Evolutionary conservation across 2,329 filamentous ascomycete species (phyloP).

Genomic region (Stylonectria norvegica): DNA sequence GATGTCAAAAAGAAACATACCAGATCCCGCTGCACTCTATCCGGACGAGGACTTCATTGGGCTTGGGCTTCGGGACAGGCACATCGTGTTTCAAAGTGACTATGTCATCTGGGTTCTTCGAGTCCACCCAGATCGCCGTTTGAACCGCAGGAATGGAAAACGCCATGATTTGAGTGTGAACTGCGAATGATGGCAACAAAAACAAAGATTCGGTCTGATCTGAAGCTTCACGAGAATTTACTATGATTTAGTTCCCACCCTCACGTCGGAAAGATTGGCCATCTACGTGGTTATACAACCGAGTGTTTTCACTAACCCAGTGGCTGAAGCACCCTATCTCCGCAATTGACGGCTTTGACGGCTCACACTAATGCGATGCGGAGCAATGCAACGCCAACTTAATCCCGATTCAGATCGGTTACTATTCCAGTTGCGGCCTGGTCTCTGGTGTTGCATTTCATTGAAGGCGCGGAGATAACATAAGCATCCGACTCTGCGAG

Average conservation of each 20-base stretch:
- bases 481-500: too few species aligned
- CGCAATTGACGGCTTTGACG: background rate
- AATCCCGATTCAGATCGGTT: background rate
- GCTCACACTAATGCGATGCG: background rate
- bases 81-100: conserved; percentile 5
- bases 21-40: conserved; percentile 5
- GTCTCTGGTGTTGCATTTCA: background rate
- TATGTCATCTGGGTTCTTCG: background rate
- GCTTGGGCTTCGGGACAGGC: conserved; percentile 3
- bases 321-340: background rate
- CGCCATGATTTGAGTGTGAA: background rate
- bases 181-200: too few species aligned
- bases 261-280: background rate
- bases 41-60: conserved; percentile 4
- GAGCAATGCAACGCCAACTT: background rate
- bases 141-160: background rate
- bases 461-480: background rate
- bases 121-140: background rate
- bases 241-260: too few species aligned
- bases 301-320: background rate
- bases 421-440: background rate
- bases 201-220: too few species aligned
- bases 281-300: background rate
- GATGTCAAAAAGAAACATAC: background rate
- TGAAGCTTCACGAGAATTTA: too few species aligned